Conservation (phyloP, 306 rosid genomes). For the Sicyos baderoa region DNA sequence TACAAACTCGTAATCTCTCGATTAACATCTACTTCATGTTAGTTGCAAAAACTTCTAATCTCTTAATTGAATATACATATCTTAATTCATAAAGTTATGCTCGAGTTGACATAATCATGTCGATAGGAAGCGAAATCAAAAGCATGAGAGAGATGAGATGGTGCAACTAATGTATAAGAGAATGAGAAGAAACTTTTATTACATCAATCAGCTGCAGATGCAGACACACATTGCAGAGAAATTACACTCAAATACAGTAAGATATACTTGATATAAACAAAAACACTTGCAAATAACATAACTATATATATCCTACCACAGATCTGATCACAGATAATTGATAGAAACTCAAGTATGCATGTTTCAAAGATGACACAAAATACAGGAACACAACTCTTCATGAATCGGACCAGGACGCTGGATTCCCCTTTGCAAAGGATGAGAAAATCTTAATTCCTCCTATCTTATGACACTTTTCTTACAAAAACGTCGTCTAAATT, state of each 20-base stretch:
- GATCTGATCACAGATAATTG: slow-evolving; percentile 6
- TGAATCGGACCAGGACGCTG: slow-evolving; percentile 20
- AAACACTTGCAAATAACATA: slow-evolving; percentile 6
- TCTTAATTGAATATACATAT: too few relatives aligned
- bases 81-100: too few relatives aligned
- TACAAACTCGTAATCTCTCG: too few relatives aligned
- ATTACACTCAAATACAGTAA: slow-evolving; percentile 15
- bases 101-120: too few relatives aligned
- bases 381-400: background rate
- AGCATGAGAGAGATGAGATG: too few relatives aligned
- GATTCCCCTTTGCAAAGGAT: slow-evolving; percentile 14
- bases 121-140: background rate
- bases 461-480: background rate
- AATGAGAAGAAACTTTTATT: slow-evolving; percentile 16
- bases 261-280: slow-evolving; percentile 1
- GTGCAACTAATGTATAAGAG: background rate
- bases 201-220: slow-evolving; percentile 19
- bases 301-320: slow-evolving; percentile 6
- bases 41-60: too few relatives aligned
- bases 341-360: slow-evolving; percentile 8
- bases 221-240: slow-evolving; percentile 17
- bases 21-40: too few relatives aligned
- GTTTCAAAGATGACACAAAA: background rate
- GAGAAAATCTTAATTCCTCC: background rate
- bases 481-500: background rate